Evolutionary conservation across 1,139 yeast species (phyloP).

Genomic region (Yamadazyma blattariae): DNA sequence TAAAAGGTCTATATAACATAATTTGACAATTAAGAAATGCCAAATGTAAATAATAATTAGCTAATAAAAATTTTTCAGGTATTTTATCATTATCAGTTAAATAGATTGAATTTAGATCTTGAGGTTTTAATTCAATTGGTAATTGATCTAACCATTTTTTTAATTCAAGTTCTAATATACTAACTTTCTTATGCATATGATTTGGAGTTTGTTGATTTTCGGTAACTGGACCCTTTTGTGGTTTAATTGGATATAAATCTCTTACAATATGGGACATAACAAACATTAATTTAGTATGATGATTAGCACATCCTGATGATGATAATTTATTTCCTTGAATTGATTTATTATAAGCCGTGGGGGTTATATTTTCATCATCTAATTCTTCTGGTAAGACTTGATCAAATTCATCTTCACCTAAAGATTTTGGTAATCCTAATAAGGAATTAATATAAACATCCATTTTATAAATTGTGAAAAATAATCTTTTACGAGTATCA

Average conservation of each 20-base stretch:
- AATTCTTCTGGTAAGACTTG: slow-evolving; percentile 83
- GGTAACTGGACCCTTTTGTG: slow-evolving; percentile 1
- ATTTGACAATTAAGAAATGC: slow-evolving; percentile 83
- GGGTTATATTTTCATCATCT: slow-evolving; percentile 85
- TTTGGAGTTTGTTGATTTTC: slow-evolving; percentile 25
- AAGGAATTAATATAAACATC: slow-evolving; percentile 88
- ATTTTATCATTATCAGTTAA: slow-evolving; percentile 45
- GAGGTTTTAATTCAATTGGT: slow-evolving; percentile 70
- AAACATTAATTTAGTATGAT: slow-evolving; percentile 70
- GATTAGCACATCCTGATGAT: slow-evolving; percentile 80
- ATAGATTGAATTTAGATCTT: too few species aligned
- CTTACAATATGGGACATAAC: slow-evolving; percentile 43
- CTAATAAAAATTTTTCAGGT: slow-evolving; percentile 64
- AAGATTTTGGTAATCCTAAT: slow-evolving; percentile 80
- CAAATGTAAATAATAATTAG: slow-evolving; percentile 73
- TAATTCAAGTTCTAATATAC: slow-evolving; percentile 68
- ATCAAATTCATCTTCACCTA: slow-evolving; percentile 78
- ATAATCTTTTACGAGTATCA: slow-evolving; percentile 81
- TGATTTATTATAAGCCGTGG: slow-evolving; percentile 45
- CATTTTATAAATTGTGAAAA: slow-evolving; percentile 89
- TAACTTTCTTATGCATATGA: slow-evolving; percentile 60
- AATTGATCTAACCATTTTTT: slow-evolving; percentile 72
- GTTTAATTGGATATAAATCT: slow-evolving; percentile 42
- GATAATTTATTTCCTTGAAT: slow-evolving; percentile 50
- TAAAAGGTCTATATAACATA: slow-evolving; percentile 85